Percentiles rank a stretch among this genome's conserved stretches.
Evolutionary conservation across 1,284 basidiomycete species (phyloP).

Genomic region (Irpex sp.): DNA sequence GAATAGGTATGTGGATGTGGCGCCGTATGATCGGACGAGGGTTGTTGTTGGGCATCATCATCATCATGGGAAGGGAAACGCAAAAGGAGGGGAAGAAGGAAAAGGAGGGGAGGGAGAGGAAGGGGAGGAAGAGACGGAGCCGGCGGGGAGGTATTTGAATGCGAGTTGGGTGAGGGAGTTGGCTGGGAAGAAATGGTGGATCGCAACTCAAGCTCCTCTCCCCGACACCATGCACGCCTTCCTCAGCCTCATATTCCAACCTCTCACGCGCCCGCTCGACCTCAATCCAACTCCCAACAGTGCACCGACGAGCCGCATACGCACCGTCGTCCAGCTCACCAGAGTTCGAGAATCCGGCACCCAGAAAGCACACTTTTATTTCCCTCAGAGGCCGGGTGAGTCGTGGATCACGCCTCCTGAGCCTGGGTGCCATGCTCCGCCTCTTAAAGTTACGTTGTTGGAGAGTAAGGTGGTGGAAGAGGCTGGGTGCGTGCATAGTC

Average conservation of each 20-base stretch:
- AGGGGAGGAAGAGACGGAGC: constrained; percentile 13
- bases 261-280: constrained; percentile 38
- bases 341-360: constrained; percentile 60
- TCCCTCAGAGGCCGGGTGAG: constrained; percentile 57
- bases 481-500: constrained; percentile 62
- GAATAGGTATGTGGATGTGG: constrained; percentile 74
- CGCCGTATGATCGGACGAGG: constrained; percentile 78
- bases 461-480: constrained; percentile 40
- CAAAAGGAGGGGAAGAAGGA: no score
- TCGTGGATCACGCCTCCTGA: constrained; percentile 49
- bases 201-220: constrained; percentile 80
- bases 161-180: constrained; percentile 80
- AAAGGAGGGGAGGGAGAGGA: no score
- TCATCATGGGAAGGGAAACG: no score
- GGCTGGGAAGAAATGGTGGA: constrained; percentile 74
- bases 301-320: constrained; percentile 38
- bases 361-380: constrained; percentile 74
- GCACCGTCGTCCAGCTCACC: constrained; percentile 80
- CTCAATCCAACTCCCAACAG: constrained; percentile 16
- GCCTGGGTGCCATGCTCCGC: constrained; percentile 31
- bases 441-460: constrained; percentile 54
- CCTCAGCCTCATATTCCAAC: constrained; percentile 61
- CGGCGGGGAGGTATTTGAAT: constrained; percentile 63
- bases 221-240: constrained; percentile 68
- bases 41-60: constrained; percentile 40